These are phyloP conservation scores for Pseudocercospora macadamiae DNA, from an alignment of 2,329 filamentous ascomycete genomes.

Conservation along the genomic window DNA sequence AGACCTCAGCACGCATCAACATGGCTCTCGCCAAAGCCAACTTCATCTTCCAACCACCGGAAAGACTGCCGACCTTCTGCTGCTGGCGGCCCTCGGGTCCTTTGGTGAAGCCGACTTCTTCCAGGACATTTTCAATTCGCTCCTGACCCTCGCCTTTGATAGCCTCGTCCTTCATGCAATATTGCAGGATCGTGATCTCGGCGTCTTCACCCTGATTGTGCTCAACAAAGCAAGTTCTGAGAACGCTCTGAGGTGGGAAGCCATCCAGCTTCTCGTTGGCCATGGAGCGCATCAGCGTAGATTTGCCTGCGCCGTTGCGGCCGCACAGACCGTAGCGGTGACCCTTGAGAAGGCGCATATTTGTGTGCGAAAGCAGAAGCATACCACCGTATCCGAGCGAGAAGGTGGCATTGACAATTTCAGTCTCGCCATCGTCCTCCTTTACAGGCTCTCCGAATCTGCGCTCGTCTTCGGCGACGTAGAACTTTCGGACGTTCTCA, in stretches of 20 bases:
- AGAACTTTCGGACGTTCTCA: slow-evolving; percentile 74
- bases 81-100: slow-evolving; percentile 87
- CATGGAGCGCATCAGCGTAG: slow-evolving; percentile 97
- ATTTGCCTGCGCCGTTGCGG: slow-evolving; percentile 96
- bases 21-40: slow-evolving; percentile 92
- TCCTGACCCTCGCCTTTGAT: slow-evolving; percentile 78
- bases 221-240: slow-evolving; percentile 97
- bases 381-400: slow-evolving; percentile 97
- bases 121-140: slow-evolving; percentile 79
- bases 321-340: slow-evolving; percentile 97
- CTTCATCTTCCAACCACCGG: slow-evolving; percentile 99
- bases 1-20: slow-evolving; percentile 94
- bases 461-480: slow-evolving; percentile 80
- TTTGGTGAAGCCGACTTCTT: slow-evolving; percentile 90
- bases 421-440: slow-evolving; percentile 87
- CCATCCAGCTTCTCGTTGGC: slow-evolving; percentile 94
- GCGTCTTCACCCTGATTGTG: slow-evolving; percentile 99
- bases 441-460: slow-evolving; percentile 83
- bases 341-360: slow-evolving; percentile 89
- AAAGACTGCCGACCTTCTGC: slow-evolving; percentile 89
- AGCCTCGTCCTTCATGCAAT: slow-evolving; percentile 84
- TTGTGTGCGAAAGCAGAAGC: slow-evolving; percentile 94
- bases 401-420: slow-evolving; percentile 98
- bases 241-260: slow-evolving; percentile 87
- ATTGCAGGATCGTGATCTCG: slow-evolving; percentile 92